Conservation (phyloP, 345 rosid species). For the Pugionium dolabratum region DNA sequence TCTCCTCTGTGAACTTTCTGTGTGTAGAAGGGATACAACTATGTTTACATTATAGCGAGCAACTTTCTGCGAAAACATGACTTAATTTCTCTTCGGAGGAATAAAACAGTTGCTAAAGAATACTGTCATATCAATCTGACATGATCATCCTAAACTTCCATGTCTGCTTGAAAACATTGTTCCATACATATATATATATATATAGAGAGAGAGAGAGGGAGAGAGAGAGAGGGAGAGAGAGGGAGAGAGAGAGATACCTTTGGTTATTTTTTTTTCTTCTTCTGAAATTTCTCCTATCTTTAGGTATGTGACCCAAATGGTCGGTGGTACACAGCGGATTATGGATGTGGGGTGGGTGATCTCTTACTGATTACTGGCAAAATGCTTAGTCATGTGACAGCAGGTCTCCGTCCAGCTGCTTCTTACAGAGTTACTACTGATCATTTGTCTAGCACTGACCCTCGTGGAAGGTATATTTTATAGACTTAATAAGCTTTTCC, state of each 20-base stretch:
- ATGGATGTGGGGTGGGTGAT: constrained; percentile 68
- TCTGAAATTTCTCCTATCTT: constrained; percentile 23
- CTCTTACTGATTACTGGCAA: constrained; percentile 85
- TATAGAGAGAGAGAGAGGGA: too few species aligned
- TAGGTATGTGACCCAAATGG: constrained; percentile 98
- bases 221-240: too few species aligned
- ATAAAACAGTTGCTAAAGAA: constrained; percentile 4
- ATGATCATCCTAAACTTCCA: constrained; percentile 14
- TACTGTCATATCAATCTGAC: constrained; percentile 10
- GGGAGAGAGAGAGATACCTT: too few species aligned
- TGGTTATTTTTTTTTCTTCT: neutral
- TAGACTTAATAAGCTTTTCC: neutral
- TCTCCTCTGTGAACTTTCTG: constrained; percentile 34
- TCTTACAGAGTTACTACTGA: constrained; percentile 66
- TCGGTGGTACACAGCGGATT: constrained; percentile 95
- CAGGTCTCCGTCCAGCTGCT: constrained; percentile 92
- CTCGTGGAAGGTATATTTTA: constrained; percentile 69
- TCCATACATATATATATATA: neutral
- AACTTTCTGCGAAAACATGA: constrained; percentile 10
- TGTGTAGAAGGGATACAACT: constrained; percentile 18
- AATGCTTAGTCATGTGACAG: constrained; percentile 92
- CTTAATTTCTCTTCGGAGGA: neutral
- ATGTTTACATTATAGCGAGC: constrained; percentile 7
- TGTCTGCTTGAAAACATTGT: constrained; percentile 20
- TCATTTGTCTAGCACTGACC: constrained; percentile 47